phyloP scores from a whole-genome alignment of 257 asterid species.

The Orobanche coerulescens region DNA sequence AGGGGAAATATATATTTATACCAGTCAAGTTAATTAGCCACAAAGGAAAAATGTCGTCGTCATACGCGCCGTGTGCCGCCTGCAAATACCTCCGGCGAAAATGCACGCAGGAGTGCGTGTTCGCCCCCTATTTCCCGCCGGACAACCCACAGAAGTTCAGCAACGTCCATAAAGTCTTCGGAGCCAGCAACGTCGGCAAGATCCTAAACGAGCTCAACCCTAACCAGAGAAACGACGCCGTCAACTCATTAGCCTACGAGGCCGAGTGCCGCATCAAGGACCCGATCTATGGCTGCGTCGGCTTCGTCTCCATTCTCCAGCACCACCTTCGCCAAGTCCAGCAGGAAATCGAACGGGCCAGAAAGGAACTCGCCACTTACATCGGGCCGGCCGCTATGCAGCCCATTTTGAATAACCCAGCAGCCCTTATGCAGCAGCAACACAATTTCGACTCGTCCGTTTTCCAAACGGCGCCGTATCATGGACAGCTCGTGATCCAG shows the following conservation, averaged over 20 bases:
- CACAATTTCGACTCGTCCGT: neutral
- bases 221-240: conserved; percentile 40
- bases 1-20: too few relatives aligned
- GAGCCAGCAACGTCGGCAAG: conserved; percentile 53
- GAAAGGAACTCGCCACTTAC: conserved; percentile 36
- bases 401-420: neutral
- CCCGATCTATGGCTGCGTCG: conserved; percentile 56
- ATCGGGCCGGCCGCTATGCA: conserved; percentile 44
- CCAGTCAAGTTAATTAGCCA: too few relatives aligned
- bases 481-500: neutral
- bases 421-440: neutral
- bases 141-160: conserved; percentile 40
- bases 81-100: conserved; percentile 54
- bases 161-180: conserved; percentile 48
- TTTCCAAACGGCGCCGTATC: neutral
- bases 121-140: conserved; percentile 64
- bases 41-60: conserved; percentile 9
- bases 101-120: conserved; percentile 51
- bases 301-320: conserved; percentile 41
- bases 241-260: conserved; percentile 45
- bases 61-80: conserved; percentile 56
- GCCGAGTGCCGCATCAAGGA: conserved; percentile 45
- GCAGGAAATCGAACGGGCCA: conserved; percentile 31
- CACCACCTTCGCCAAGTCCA: conserved; percentile 30
- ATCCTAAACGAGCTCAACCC: conserved; percentile 36